phyloP scores from a whole-genome alignment of 108 stramenopile genomes.

The Skeletonema potamos region DNA sequence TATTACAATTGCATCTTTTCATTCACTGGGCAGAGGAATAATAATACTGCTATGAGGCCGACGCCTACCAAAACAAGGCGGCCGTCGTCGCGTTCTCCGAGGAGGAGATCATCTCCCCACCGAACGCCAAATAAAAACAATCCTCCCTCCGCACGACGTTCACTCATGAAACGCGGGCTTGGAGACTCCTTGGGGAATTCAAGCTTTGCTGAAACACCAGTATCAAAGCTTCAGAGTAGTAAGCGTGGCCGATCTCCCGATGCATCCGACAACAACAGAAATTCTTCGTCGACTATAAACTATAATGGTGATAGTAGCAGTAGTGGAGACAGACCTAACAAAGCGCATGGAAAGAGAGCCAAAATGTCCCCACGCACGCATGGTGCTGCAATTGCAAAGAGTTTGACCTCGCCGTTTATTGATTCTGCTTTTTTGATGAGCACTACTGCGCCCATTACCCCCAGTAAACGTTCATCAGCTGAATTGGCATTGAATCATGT shows the following conservation, averaged over 20 bases:
- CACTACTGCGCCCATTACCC: background rate
- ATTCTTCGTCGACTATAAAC: background rate
- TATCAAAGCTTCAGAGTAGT: background rate
- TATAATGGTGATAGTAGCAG: background rate
- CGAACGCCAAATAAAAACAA: background rate
- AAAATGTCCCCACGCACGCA: background rate
- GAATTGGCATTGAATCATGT: conserved; percentile 8
- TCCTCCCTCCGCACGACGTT: background rate
- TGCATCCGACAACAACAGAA: background rate
- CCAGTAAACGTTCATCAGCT: conserved; percentile 13
- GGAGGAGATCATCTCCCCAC: background rate
- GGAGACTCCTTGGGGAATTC: background rate
- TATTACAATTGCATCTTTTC: too few species aligned
- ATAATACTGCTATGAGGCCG: background rate
- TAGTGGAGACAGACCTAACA: background rate
- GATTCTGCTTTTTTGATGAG: background rate
- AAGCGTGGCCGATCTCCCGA: background rate
- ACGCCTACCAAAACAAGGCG: background rate
- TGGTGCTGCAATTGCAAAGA: conserved; percentile 1
- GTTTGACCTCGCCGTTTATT: background rate
- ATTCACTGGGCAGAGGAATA: too few species aligned
- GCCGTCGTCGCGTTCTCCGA: background rate
- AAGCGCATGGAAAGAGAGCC: background rate
- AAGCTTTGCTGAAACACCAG: background rate
- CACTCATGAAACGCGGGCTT: background rate